Evolutionary conservation across 345 rosid genomes (phyloP).

Genomic region (Eucalyptus camaldulensis): DNA sequence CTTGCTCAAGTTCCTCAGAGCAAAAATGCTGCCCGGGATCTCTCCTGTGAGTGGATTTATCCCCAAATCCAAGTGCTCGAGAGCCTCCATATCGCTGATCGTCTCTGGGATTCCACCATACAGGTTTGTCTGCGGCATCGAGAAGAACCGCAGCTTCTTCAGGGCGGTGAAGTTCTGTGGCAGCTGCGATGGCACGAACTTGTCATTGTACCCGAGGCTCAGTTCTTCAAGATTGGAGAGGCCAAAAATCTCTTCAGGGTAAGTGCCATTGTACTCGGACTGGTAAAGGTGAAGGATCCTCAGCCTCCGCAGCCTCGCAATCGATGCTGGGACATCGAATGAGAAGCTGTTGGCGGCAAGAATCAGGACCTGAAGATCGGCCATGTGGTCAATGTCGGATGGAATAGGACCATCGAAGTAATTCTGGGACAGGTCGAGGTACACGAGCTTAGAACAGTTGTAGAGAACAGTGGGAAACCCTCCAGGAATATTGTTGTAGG

Average conservation of each 20-base stretch:
- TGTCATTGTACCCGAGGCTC: neutral
- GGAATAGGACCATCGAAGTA: slow-evolving; percentile 33
- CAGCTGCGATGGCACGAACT: slow-evolving; percentile 11
- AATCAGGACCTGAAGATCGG: slow-evolving; percentile 11
- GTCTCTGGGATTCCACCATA: slow-evolving; percentile 35
- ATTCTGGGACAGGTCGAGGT: slow-evolving; percentile 35
- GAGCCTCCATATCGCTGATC: slow-evolving; percentile 17
- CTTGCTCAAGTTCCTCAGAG: slow-evolving; percentile 21
- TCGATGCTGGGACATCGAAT: slow-evolving; percentile 22
- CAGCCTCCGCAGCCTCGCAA: slow-evolving; percentile 22
- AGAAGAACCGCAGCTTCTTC: slow-evolving; percentile 20
- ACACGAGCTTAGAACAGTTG: neutral
- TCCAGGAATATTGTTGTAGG: neutral
- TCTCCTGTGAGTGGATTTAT: slow-evolving; percentile 3
- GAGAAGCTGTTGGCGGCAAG: slow-evolving; percentile 24
- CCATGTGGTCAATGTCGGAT: slow-evolving; percentile 19
- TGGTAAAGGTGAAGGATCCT: slow-evolving; percentile 6
- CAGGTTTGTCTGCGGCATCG: slow-evolving; percentile 14
- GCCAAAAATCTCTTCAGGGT: slow-evolving; percentile 23
- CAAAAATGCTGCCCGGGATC: slow-evolving; percentile 24
- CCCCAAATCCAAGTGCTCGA: slow-evolving; percentile 30
- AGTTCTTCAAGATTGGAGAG: slow-evolving; percentile 22
- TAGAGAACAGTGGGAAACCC: neutral
- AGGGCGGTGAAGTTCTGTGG: slow-evolving; percentile 13
- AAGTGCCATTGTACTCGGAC: slow-evolving; percentile 24